Evolutionary conservation across 2,329 filamentous ascomycete genomes (phyloP), one percentile per base, ranked within the genome.

Genomic region (Talaromyces sp.): DNA sequence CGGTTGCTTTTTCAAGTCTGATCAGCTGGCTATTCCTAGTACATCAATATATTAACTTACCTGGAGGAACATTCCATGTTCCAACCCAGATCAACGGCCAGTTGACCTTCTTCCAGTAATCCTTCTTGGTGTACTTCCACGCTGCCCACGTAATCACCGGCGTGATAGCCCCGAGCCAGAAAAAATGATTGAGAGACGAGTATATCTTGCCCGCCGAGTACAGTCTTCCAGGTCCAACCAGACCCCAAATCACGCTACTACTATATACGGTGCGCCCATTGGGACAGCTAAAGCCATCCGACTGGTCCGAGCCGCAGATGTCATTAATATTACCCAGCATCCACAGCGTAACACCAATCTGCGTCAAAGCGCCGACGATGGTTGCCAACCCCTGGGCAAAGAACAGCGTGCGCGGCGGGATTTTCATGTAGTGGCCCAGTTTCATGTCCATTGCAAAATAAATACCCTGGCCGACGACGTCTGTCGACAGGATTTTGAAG

Each of bases 391-490:
- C 76, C 66, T 83, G 81, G 8, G 76, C 77, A 35, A 75, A 73
- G 67, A 83, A 83, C 3, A 79, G 71, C 11, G 77, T 79, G 4
- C 75, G 72, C 0, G 77, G 78, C 0, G 80, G 76, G 48, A 83
- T 78, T 65, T 83, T 82, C 59, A 81, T 69, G 67, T 82, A 82
- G 60, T 81, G 80, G 1, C 75, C 80, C 38, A 83, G 68, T 67
- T 83, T 83, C 74, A 82, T 74, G 63, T 83, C 80, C 63, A 77
- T 74, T 1, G 74, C 72, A 58, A 81, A 82, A 43, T 75, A 79
- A 17, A 80, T 71, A 0, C 75, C 79, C 61, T 81, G 78, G 14
- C 75, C 74, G 59, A 78, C 66, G 41, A 77, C 75, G 60, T 78
- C 76, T 1, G 72, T 75, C 3, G 74, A 76, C 4, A 79, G 66